These are phyloP conservation scores for Larix kaempferi DNA, from an alignment of 75 land plant genomes.

Conservation along the genomic window DNA sequence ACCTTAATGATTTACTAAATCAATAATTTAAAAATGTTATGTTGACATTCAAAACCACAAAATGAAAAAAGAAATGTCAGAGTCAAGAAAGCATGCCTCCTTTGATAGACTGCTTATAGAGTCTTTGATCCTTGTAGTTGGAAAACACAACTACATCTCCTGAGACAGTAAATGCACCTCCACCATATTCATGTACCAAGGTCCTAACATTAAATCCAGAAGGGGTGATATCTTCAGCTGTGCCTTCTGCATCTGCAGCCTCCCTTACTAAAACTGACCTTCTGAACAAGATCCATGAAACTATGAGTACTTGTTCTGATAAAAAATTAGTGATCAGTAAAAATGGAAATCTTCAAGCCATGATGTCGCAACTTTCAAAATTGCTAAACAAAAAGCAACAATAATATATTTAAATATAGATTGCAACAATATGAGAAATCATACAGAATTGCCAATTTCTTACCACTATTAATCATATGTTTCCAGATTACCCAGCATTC, in stretches of 20 bases:
- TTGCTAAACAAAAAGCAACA: too few relatives aligned
- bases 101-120: slow-evolving; percentile 66
- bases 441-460: too few relatives aligned
- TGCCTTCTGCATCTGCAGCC: slow-evolving; percentile 24
- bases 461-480: too few relatives aligned
- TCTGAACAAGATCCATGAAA: slow-evolving; percentile 20
- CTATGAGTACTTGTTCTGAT: too few relatives aligned
- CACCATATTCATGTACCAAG: slow-evolving; percentile 85
- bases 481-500: too few relatives aligned
- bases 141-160: slow-evolving; percentile 63
- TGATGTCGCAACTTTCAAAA: too few relatives aligned
- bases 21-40: not conserved
- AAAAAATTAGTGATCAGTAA: too few relatives aligned
- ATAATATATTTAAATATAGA: too few relatives aligned
- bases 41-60: too few relatives aligned
- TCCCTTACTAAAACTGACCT: slow-evolving; percentile 62
- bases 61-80: too few relatives aligned
- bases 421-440: too few relatives aligned
- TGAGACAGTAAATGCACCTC: slow-evolving; percentile 70
- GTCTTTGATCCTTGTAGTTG: slow-evolving; percentile 80
- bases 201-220: slow-evolving; percentile 70
- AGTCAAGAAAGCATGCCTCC: slow-evolving; percentile 8
- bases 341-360: too few relatives aligned
- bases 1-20: not conserved
- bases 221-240: slow-evolving; percentile 61